Conservation (phyloP, 2,329 filamentous ascomycete species). For the Mycosphaerella sp. region DNA sequence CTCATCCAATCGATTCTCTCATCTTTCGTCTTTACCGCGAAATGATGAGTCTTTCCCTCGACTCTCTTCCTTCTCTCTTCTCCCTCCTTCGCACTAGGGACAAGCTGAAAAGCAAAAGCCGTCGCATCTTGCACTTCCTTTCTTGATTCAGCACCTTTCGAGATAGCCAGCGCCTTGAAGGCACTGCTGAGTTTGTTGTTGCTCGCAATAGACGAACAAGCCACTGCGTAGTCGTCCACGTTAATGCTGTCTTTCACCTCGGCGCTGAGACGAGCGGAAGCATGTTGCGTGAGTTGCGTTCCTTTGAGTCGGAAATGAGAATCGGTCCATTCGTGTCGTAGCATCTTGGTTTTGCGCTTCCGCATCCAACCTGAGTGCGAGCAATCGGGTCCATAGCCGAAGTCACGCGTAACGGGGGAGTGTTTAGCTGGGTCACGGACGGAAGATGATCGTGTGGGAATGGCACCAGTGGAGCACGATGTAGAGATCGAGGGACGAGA, state of each 20-base stretch:
- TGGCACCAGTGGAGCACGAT: conserved; percentile 21
- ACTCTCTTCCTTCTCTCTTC: conserved; percentile 26
- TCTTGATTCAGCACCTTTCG: conserved; percentile 44
- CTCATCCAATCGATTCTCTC: conserved; percentile 97
- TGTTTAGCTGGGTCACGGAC: conserved; percentile 31
- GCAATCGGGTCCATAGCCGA: conserved; percentile 33
- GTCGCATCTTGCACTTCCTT: conserved; percentile 39
- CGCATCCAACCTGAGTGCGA: conserved; percentile 82
- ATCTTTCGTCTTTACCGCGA: conserved; percentile 79
- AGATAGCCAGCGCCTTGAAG: conserved; percentile 67
- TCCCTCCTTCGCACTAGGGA: conserved; percentile 54
- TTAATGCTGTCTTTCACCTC: conserved; percentile 74
- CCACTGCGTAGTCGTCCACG: conserved; percentile 82
- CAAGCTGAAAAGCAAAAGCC: conserved; percentile 79
- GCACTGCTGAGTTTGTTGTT: conserved; percentile 78
- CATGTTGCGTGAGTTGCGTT: conserved; percentile 61
- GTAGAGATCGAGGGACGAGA: conserved; percentile 37
- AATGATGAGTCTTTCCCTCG: conserved; percentile 73
- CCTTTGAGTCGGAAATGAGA: conserved; percentile 78
- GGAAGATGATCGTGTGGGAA: conserved; percentile 6
- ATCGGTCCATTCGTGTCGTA: conserved; percentile 90
- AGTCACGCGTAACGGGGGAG: conserved; percentile 27
- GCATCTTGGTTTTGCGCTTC: conserved; percentile 82
- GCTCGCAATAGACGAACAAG: conserved; percentile 69
- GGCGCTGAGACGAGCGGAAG: conserved; percentile 46